phyloP scores from a whole-genome alignment of 2,329 filamentous ascomycete species.

The Fusarium burgessii region DNA sequence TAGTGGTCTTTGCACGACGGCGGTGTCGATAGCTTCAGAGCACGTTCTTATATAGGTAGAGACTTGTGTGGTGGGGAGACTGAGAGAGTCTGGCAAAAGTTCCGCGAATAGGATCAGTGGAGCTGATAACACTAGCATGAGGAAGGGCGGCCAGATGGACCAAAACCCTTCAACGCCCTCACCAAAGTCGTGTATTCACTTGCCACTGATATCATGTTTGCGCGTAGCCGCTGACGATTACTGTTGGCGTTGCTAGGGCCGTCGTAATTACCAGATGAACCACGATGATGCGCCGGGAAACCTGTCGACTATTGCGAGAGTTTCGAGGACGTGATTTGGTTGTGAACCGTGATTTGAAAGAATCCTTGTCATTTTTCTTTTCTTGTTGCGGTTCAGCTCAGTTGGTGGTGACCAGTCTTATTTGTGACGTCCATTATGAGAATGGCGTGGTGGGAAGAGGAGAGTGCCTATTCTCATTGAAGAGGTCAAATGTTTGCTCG shows the following conservation, averaged over 20 bases:
- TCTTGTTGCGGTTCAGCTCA: neutral
- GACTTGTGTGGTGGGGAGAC: constrained; percentile 38
- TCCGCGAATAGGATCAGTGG: constrained; percentile 41
- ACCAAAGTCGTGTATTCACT: constrained; percentile 21
- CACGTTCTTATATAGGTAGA: constrained; percentile 36
- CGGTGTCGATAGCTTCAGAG: constrained; percentile 47
- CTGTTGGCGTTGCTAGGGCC: constrained; percentile 28
- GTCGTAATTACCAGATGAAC: constrained; percentile 20
- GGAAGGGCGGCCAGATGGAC: constrained; percentile 7
- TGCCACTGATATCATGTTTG: constrained; percentile 32
- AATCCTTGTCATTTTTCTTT: neutral
- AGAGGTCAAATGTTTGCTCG: constrained; percentile 5
- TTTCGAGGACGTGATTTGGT: constrained; percentile 12
- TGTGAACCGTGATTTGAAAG: neutral
- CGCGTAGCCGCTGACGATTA: constrained; percentile 12
- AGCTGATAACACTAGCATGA: constrained; percentile 13
- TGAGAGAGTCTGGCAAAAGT: constrained; percentile 24
- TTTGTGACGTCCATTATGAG: constrained; percentile 5
- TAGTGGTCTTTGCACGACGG: constrained; percentile 43
- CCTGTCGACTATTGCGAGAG: constrained; percentile 1
- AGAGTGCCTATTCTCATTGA: constrained; percentile 3
- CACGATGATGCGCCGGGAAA: neutral
- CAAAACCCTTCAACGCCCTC: constrained; percentile 1
- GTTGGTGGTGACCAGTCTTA: neutral
- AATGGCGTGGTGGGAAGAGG: constrained; percentile 5